Evolutionary conservation across 2,329 filamentous ascomycete species (phyloP).

Genomic region (Penicillium griseofulvum): DNA sequence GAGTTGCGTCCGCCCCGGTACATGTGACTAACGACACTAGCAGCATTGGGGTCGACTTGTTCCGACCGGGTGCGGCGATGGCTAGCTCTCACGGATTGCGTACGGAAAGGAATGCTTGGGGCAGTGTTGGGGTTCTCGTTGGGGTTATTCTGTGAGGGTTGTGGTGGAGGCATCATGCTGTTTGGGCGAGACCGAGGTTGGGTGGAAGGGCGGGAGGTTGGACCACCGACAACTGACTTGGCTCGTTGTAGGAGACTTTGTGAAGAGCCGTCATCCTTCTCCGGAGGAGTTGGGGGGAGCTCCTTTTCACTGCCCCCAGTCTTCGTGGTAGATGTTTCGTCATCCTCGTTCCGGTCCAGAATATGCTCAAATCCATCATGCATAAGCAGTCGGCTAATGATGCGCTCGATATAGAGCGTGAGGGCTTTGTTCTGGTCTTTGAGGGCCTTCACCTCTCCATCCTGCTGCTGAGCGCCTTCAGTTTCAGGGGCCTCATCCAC

Average conservation of each 20-base stretch:
- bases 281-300: constrained; percentile 70
- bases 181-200: constrained; percentile 47
- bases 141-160: constrained; percentile 32
- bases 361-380: constrained; percentile 95
- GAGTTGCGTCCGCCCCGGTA: constrained; percentile 67
- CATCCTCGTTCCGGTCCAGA: constrained; percentile 70
- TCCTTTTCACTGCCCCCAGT: constrained; percentile 64
- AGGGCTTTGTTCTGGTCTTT: constrained; percentile 97
- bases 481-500: constrained; percentile 60
- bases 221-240: constrained; percentile 57
- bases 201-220: constrained; percentile 34
- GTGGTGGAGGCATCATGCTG: constrained; percentile 43
- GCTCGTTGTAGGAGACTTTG: constrained; percentile 57
- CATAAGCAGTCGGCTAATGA: constrained; percentile 90
- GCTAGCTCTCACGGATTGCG: constrained; percentile 38
- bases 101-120: constrained; percentile 49
- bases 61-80: constrained; percentile 53
- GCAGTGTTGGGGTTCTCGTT: constrained; percentile 50
- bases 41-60: constrained; percentile 51
- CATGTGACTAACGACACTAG: constrained; percentile 82
- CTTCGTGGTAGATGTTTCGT: constrained; percentile 34
- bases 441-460: constrained; percentile 72
- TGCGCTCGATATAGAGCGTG: constrained; percentile 97
- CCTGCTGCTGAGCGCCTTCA: constrained; percentile 65
- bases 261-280: constrained; percentile 48